Conservation (phyloP, 768 basidiomycete genomes). For the Mycena maculata region DNA sequence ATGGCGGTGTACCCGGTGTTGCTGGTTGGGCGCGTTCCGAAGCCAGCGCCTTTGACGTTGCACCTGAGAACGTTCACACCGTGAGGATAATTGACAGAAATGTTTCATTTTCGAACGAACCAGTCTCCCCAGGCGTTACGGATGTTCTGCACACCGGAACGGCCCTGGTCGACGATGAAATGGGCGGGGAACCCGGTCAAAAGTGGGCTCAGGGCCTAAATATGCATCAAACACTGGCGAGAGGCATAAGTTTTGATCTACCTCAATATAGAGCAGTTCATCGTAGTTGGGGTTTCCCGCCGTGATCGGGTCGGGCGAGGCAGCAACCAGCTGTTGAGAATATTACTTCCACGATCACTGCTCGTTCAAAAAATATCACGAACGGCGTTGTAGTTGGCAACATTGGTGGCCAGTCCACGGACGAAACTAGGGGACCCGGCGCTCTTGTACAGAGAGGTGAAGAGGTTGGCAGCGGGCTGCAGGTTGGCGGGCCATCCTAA, state of each 20-base stretch:
- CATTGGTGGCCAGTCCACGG: constrained; percentile 72
- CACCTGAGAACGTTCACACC: constrained; percentile 44
- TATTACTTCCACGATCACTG: constrained; percentile 46
- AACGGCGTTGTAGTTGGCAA: constrained; percentile 60
- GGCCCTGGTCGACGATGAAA: constrained; percentile 77
- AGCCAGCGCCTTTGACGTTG: constrained; percentile 74
- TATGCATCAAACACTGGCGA: not conserved
- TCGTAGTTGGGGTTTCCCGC: constrained; percentile 71
- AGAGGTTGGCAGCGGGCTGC: constrained; percentile 66
- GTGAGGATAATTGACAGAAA: not conserved
- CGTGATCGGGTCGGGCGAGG: constrained; percentile 70
- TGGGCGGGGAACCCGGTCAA: constrained; percentile 67
- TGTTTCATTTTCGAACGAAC: constrained; percentile 25
- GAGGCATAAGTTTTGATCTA: constrained; percentile 24
- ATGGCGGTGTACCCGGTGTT: constrained; percentile 50
- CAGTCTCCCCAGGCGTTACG: constrained; percentile 73
- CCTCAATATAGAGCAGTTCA: constrained; percentile 69
- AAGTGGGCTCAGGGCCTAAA: constrained; percentile 61
- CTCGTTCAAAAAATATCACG: constrained; percentile 36
- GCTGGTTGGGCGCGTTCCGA: constrained; percentile 49
- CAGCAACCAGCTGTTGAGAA: constrained; percentile 54
- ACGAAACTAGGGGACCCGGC: constrained; percentile 68
- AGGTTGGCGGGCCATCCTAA: constrained; percentile 77
- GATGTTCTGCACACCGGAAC: constrained; percentile 72
- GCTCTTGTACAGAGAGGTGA: constrained; percentile 58